Percentiles rank a stretch among this genome's conserved stretches.
phyloP scores from a whole-genome alignment of 2,329 filamentous ascomycete genomes.

The Verticillium klebahnii region DNA sequence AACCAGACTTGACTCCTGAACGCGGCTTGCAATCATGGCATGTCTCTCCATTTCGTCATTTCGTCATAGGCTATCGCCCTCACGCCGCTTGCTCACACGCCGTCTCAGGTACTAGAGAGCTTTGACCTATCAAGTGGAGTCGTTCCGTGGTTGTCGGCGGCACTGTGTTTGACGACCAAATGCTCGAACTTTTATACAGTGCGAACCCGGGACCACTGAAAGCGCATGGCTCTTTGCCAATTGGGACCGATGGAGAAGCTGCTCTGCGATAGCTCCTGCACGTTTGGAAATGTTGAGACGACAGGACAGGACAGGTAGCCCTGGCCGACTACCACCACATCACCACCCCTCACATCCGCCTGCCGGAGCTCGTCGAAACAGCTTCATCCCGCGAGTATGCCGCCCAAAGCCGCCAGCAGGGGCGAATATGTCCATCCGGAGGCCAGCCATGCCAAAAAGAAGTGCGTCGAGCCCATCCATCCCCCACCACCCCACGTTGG shows the following conservation, averaged over 20 bases:
- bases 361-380: neutral
- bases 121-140: neutral
- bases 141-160: neutral
- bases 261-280: slow-evolving; percentile 4
- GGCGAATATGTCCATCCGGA: slow-evolving; percentile 42
- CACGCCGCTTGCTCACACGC: neutral
- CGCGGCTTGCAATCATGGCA: neutral
- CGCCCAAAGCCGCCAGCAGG: slow-evolving; percentile 26
- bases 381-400: slow-evolving; percentile 26
- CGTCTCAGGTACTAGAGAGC: neutral
- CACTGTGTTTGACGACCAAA: neutral
- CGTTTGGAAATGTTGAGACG: slow-evolving; percentile 13
- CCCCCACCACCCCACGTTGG: slow-evolving; percentile 2
- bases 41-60: neutral
- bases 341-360: neutral
- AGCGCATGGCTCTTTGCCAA: neutral
- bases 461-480: slow-evolving; percentile 26
- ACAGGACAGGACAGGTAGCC: neutral
- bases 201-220: neutral
- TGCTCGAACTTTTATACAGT: neutral
- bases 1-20: neutral
- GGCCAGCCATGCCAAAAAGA: slow-evolving; percentile 47
- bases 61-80: neutral
- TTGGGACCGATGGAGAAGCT: neutral
- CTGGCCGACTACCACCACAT: slow-evolving; percentile 8